Base-by-base conservation (phyloP, 1,284 basidiomycete genomes). In the Austroboletus novae-zelandiae region DNA sequence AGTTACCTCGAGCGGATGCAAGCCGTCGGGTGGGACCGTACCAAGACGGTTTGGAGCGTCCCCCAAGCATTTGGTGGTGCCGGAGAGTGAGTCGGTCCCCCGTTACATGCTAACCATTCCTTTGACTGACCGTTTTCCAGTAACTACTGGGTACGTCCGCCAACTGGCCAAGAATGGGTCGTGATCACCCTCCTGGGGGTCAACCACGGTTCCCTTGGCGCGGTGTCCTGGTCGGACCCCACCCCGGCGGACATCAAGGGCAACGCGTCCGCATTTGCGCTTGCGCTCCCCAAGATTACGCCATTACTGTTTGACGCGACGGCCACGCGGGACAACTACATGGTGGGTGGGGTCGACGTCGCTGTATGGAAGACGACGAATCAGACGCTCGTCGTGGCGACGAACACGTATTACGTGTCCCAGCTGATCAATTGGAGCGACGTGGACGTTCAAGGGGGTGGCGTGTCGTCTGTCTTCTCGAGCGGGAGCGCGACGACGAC, bases 171-270 rank as follows among this genome's bases (percentile, higher is more conserved):
- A 51, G 88, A 91, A 65, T 88, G 80, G 62, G 71, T 85, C 7
- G 77, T 87, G 2, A 71, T 83, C 63, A 78, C 74, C 50, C 72
- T 86, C 13, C 57, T 89, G 1, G 81, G 77, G 0, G 80, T 90
- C 61, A 89, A 88, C 57, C 86, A 89, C 48, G 86, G 88, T 4
- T 82, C 74, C 10, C 71, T 81, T 4, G 84, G 84, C 34, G 76
- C 85, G 6, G 71, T 87, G 11, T 80, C 86, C 1, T 90, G 87
- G 87, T 74, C 74, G 47, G 83, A 86, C 52, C 86, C 86, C 0
- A 84, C 82, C 0, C 70, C 82, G 0, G 56, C 65, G 7, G 81
- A 83, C 50, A 83, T 90, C 70, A 82, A 81, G 59, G 63, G 74
- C 10, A 77, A 78, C 15, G 78, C 82, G 1, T 82, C 84, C 0